These are phyloP conservation scores for Tuber melanosporum DNA, from an alignment of 495 filamentous ascomycete genomes.

Conservation along the genomic window DNA sequence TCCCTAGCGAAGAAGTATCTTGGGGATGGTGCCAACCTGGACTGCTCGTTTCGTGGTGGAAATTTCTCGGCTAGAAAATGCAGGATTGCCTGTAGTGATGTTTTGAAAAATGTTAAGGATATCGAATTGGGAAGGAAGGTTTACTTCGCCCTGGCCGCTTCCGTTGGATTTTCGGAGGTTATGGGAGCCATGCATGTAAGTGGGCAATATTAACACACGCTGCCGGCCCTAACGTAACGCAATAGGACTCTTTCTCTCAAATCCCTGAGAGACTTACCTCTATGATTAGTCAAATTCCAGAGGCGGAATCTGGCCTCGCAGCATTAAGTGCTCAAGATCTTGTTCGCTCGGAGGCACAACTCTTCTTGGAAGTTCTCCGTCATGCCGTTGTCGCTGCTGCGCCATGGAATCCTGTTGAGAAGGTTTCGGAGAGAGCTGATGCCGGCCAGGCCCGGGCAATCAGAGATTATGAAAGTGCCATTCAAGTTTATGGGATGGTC, in stretches of 20 bases:
- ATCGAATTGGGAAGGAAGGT: constrained; percentile 27
- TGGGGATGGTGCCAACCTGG: constrained; percentile 7
- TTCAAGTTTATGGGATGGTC: constrained; percentile 13
- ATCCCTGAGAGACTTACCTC: constrained; percentile 5
- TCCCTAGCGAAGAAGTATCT: constrained; percentile 31
- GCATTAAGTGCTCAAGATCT: neutral
- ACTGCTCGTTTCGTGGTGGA: neutral
- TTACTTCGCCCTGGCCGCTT: constrained; percentile 26
- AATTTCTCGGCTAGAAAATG: constrained; percentile 18
- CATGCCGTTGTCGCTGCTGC: constrained; percentile 14
- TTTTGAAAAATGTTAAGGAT: constrained; percentile 25
- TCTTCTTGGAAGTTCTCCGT: constrained; percentile 19
- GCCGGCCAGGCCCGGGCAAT: constrained; percentile 13
- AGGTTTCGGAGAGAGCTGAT: constrained; percentile 5
- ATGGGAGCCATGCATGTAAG: constrained; percentile 27
- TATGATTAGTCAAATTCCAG: constrained; percentile 9
- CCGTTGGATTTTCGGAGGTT: constrained; percentile 16
- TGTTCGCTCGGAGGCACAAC: neutral
- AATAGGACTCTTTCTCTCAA: constrained; percentile 13
- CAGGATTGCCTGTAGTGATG: constrained; percentile 19
- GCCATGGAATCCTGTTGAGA: constrained; percentile 11
- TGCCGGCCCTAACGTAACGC: constrained; percentile 6
- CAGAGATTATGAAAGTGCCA: constrained; percentile 22
- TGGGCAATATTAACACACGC: neutral
- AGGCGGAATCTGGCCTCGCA: neutral